Evolutionary conservation across 495 filamentous ascomycete genomes (phyloP).

Genomic region (Glarea lozoyensis): DNA sequence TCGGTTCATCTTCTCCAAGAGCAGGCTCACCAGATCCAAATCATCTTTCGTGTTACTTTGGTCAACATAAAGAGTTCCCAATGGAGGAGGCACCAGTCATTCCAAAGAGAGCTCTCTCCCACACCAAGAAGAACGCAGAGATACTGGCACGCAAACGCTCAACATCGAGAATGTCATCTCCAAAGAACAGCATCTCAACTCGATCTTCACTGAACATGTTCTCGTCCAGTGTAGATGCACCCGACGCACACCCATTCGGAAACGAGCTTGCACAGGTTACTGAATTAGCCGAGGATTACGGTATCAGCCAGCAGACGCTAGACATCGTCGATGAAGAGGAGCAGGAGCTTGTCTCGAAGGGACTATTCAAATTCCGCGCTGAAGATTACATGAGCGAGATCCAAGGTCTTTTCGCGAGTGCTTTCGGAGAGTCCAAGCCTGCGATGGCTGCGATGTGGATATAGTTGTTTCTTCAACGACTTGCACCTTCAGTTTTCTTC

Average conservation of each 20-base stretch:
- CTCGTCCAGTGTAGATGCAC: slow-evolving; percentile 7
- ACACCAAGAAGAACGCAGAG: slow-evolving; percentile 62
- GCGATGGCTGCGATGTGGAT: slow-evolving; percentile 22
- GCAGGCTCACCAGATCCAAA: slow-evolving; percentile 62
- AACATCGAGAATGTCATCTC: slow-evolving; percentile 36
- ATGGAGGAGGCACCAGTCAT: slow-evolving; percentile 47
- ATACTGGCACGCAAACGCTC: slow-evolving; percentile 58
- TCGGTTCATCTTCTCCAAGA: slow-evolving; percentile 45
- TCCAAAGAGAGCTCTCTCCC: slow-evolving; percentile 68
- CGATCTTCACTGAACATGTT: slow-evolving; percentile 23
- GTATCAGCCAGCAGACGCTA: slow-evolving; percentile 43
- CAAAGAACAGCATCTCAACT: slow-evolving; percentile 24
- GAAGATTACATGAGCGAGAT: slow-evolving; percentile 84
- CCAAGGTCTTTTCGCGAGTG: slow-evolving; percentile 48
- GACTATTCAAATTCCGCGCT: slow-evolving; percentile 65
- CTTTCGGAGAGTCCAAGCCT: slow-evolving; percentile 28
- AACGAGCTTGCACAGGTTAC: slow-evolving; percentile 66
- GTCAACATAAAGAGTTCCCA: slow-evolving; percentile 25
- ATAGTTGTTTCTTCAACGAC: no score
- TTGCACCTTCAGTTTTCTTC: not conserved
- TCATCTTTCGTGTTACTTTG: slow-evolving; percentile 77
- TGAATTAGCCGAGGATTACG: slow-evolving; percentile 83
- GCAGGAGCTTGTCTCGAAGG: slow-evolving; percentile 50
- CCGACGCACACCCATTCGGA: slow-evolving; percentile 38
- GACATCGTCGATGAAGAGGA: slow-evolving; percentile 67